Conservation (phyloP, 2,329 filamentous ascomycete genomes). For the Proliferodiscus dingleyae region DNA sequence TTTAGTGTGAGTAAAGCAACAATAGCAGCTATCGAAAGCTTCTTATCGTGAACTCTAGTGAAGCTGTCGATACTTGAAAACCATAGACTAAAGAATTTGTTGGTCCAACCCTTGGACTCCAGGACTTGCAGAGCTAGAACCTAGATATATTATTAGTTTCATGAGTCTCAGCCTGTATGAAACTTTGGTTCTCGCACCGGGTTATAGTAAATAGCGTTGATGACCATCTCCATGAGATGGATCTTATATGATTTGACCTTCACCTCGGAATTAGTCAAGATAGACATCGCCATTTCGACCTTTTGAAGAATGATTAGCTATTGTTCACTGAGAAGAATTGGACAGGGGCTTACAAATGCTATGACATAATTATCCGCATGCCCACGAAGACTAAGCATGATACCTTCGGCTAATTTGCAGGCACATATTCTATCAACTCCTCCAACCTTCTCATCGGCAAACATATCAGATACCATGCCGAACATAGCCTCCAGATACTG, state of each 20-base stretch:
- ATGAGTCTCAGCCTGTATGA: neutral
- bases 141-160: slow-evolving; percentile 9
- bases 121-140: slow-evolving; percentile 76
- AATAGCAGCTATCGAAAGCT: slow-evolving; percentile 92
- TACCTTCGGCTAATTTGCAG: slow-evolving; percentile 93
- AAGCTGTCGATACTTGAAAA: slow-evolving; percentile 95
- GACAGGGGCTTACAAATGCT: slow-evolving; percentile 59
- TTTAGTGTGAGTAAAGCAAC: slow-evolving; percentile 75
- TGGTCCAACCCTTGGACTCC: slow-evolving; percentile 91
- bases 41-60: slow-evolving; percentile 95
- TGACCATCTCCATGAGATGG: slow-evolving; percentile 97
- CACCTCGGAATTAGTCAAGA: slow-evolving; percentile 68
- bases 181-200: slow-evolving; percentile 42
- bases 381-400: slow-evolving; percentile 91
- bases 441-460: slow-evolving; percentile 84
- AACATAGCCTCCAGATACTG: slow-evolving; percentile 84
- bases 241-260: slow-evolving; percentile 93
- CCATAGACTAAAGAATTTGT: slow-evolving; percentile 98
- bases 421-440: slow-evolving; percentile 94
- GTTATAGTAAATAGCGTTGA: slow-evolving; percentile 98
- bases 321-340: neutral
- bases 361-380: slow-evolving; percentile 84
- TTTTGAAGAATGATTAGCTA: slow-evolving; percentile 3
- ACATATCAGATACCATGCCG: slow-evolving; percentile 93
- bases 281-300: slow-evolving; percentile 80